Conservation (phyloP, 257 asterid genomes). For the Penstemon newberryi region DNA sequence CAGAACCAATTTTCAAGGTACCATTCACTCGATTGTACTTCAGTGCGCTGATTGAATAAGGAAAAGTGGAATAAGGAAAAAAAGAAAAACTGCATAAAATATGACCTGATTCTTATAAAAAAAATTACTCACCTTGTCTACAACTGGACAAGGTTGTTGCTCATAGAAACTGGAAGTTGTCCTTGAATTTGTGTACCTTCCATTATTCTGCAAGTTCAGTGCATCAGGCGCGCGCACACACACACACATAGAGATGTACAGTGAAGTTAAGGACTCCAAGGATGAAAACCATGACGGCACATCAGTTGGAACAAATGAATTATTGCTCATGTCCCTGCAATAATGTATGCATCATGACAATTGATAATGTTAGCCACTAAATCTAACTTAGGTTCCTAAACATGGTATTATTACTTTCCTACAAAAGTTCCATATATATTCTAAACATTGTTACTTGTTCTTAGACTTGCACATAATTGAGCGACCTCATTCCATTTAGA, state of each 20-base stretch:
- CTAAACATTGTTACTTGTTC: background rate
- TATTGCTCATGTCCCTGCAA: constrained; percentile 87
- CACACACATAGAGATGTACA: constrained; percentile 42
- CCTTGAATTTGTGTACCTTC: constrained; percentile 59
- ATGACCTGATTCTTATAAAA: background rate
- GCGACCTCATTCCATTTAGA: constrained; percentile 58
- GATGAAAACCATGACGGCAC: constrained; percentile 64
- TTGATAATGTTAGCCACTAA: background rate
- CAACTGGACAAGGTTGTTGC: constrained; percentile 52
- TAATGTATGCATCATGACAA: background rate
- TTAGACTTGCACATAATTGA: constrained; percentile 65
- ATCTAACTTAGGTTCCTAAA: background rate
- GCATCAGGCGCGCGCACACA: background rate
- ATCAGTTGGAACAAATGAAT: constrained; percentile 52
- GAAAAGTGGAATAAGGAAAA: constrained; percentile 1
- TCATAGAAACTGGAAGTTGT: constrained; percentile 50
- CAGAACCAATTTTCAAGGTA: constrained; percentile 45
- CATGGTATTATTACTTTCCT: background rate
- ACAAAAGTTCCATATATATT: too few species aligned
- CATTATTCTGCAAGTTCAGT: constrained; percentile 59
- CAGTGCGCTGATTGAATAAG: constrained; percentile 44
- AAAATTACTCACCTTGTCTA: constrained; percentile 56
- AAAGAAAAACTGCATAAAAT: background rate
- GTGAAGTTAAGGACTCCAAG: constrained; percentile 60
- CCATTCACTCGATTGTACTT: constrained; percentile 57